These are phyloP conservation scores for Gossypium anomalum DNA, from an alignment of 345 rosid genomes.

Conservation along the genomic window DNA sequence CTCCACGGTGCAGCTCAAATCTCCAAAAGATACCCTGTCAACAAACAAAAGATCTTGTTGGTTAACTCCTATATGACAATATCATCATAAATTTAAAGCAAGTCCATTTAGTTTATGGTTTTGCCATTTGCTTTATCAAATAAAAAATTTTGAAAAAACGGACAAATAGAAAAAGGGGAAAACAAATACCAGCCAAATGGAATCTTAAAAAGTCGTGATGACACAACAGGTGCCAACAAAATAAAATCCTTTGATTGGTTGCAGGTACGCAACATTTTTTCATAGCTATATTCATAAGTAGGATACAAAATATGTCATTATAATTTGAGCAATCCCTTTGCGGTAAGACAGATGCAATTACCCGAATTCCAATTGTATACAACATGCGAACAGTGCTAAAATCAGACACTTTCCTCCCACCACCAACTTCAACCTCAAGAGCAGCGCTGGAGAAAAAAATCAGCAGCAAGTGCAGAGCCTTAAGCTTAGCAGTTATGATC, in stretches of 20 bases:
- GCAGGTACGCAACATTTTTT: background rate
- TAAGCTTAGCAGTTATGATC: background rate
- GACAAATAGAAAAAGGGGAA: background rate
- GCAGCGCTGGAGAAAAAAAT: slow-evolving; percentile 49
- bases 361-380: slow-evolving; percentile 87
- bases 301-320: background rate
- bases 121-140: too few relatives aligned
- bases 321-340: background rate
- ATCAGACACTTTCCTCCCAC: slow-evolving; percentile 86
- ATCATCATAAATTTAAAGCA: background rate
- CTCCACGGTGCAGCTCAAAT: slow-evolving; percentile 80
- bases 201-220: background rate
- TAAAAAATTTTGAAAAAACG: too few relatives aligned
- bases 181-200: too few relatives aligned
- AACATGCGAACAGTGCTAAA: slow-evolving; percentile 79
- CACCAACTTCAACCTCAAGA: slow-evolving; percentile 89
- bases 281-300: background rate
- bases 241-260: background rate
- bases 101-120: background rate
- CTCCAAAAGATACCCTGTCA: slow-evolving; percentile 89
- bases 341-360: slow-evolving; percentile 20
- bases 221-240: background rate
- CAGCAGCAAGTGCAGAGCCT: background rate
- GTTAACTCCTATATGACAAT: background rate
- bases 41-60: slow-evolving; percentile 14